Evolutionary conservation across 225 moss, liverwort and hornwort species (phyloP).

Genomic region (Sphagnum tenellum): DNA sequence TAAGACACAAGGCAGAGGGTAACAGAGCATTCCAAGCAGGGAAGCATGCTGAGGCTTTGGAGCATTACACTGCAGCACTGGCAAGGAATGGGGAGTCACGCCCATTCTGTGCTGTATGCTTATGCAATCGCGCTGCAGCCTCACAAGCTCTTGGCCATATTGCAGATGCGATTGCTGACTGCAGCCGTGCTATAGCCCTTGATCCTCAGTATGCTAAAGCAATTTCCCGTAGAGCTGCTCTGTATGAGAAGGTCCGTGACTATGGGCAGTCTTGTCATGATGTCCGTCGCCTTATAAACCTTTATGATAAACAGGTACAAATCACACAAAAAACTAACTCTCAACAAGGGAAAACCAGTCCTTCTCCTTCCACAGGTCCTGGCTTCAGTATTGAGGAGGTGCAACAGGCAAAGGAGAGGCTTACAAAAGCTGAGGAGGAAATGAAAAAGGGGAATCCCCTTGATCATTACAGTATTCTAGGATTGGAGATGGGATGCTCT

Average conservation of each 20-base stretch:
- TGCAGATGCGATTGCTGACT: constrained; percentile 92
- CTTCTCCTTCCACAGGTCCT: constrained; percentile 6
- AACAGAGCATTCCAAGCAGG: constrained; percentile 82
- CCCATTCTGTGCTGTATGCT: constrained; percentile 89
- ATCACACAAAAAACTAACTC: not conserved
- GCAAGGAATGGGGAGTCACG: constrained; percentile 92
- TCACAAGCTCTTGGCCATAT: constrained; percentile 86
- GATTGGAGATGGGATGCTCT: constrained; percentile 62
- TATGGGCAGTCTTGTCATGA: constrained; percentile 70
- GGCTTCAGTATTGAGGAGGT: constrained; percentile 44
- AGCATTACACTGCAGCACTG: constrained; percentile 79
- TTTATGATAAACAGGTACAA: constrained; percentile 46
- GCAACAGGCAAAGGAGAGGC: constrained; percentile 54
- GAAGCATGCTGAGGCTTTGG: constrained; percentile 74
- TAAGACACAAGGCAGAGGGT: constrained; percentile 73
- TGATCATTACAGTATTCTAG: constrained; percentile 89
- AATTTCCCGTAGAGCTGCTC: constrained; percentile 81
- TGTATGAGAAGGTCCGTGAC: constrained; percentile 84
- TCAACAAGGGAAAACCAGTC: not conserved
- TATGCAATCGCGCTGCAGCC: constrained; percentile 93
- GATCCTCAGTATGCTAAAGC: constrained; percentile 92
- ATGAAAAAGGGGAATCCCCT: constrained; percentile 78
- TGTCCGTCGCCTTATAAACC: constrained; percentile 53
- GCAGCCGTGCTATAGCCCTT: constrained; percentile 89
- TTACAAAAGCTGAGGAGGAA: constrained; percentile 77